Evolutionary conservation across 345 rosid species (phyloP).

Genomic region (Balakata baccata): DNA sequence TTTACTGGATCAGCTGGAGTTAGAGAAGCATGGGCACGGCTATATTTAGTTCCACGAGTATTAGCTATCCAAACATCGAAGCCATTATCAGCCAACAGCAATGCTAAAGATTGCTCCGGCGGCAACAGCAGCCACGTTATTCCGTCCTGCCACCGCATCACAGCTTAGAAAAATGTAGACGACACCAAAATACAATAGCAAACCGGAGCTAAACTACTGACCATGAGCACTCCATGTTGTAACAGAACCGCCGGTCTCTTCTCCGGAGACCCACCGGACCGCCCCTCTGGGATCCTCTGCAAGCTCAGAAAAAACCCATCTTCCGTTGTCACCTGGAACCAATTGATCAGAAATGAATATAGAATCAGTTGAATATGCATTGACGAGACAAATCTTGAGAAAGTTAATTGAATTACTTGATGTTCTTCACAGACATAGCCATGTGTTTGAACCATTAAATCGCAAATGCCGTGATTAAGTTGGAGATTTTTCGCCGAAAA

Average conservation of each 20-base stretch:
- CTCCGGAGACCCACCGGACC: constrained; percentile 27
- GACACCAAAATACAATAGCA: too few relatives aligned
- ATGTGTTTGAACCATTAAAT: constrained; percentile 11
- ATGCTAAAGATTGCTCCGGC: constrained; percentile 42
- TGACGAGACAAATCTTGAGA: background rate
- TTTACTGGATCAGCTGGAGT: constrained; percentile 16
- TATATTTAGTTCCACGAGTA: constrained; percentile 45
- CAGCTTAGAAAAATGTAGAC: too few relatives aligned
- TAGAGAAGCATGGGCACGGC: constrained; percentile 38
- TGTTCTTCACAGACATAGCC: constrained; percentile 22
- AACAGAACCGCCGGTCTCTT: constrained; percentile 42
- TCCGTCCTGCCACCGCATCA: constrained; percentile 27
- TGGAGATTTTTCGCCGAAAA: constrained; percentile 1
- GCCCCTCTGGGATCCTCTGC: constrained; percentile 49
- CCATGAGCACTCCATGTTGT: constrained; percentile 50
- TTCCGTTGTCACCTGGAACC: constrained; percentile 47
- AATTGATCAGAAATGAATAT: background rate
- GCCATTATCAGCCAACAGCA: constrained; percentile 51
- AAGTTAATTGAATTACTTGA: background rate
- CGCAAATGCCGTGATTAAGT: constrained; percentile 15
- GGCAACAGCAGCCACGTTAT: constrained; percentile 40
- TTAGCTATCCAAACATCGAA: constrained; percentile 49
- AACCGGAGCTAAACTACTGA: too few relatives aligned
- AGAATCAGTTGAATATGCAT: too few relatives aligned
- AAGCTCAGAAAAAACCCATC: constrained; percentile 57